Conservation (phyloP, 192 early-diverging fungal species). For the Pilaira anomala region DNA sequence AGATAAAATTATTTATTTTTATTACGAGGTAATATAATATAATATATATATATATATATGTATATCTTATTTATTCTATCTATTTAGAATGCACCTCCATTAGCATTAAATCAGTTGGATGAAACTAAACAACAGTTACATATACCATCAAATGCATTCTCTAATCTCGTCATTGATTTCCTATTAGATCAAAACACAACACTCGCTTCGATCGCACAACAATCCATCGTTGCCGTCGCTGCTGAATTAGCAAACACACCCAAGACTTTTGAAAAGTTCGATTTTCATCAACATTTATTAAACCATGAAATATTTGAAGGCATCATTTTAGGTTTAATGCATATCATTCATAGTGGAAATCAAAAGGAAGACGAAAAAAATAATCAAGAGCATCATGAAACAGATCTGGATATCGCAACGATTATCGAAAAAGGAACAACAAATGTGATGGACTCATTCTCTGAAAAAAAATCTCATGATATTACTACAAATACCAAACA, state of each 20-base stretch:
- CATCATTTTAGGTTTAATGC: constrained; percentile 45
- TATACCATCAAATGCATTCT: constrained; percentile 40
- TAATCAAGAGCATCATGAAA: not conserved
- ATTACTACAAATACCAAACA: not conserved
- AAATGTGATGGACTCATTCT: constrained; percentile 16
- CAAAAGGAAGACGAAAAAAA: not conserved
- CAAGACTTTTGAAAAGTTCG: not conserved
- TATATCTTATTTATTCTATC: not conserved
- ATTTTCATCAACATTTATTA: constrained; percentile 33
- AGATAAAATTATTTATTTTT: constrained; percentile 48
- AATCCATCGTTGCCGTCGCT: constrained; percentile 43
- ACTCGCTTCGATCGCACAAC: constrained; percentile 46
- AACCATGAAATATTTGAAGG: constrained; percentile 52
- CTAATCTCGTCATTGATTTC: constrained; percentile 44
- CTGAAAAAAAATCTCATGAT: not conserved
- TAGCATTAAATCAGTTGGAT: not conserved
- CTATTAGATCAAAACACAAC: constrained; percentile 55
- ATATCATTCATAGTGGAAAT: constrained; percentile 12
- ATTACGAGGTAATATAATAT: constrained; percentile 31
- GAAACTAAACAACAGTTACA: constrained; percentile 14
- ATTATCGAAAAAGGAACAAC: not conserved
- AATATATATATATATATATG: not conserved
- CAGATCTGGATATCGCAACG: not conserved
- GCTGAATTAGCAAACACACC: constrained; percentile 36
- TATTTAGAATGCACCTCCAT: constrained; percentile 18